Evolutionary conservation across 305 asterid genomes (phyloP), one percentile per base, ranked within the genome.

Genomic region (Fraxinus sp.): DNA sequence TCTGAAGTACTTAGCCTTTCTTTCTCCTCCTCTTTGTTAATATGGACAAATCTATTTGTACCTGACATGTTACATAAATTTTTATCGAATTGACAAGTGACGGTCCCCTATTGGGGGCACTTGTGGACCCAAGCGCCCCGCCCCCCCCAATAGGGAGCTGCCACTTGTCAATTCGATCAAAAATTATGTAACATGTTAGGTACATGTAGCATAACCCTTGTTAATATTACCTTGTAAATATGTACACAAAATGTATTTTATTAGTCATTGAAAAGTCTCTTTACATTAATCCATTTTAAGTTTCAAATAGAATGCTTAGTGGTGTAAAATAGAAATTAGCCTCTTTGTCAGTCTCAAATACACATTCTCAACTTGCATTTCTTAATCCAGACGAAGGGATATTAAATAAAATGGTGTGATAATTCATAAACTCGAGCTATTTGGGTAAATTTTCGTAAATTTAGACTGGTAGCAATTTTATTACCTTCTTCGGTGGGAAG

Each of bases 1-100:
- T 92, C 22, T 88, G 64, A 83, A 83, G 76, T 83, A 66, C 71
- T 81, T 92, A 87, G 85, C 80, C 7, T 73, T 4, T 73, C 26
- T 20, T 77, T 13, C 46, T 35, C 59, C 10, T 35, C 9, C 35
- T 28, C 9, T 55, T 55, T 71, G 80, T 26, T 82, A 80, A 71
- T 52, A 57, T 22, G 30, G 30, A 26, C 30, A 26, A 26, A 26
- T 26, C 30, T 26, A 26, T 26, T 26, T 26, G 30, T 26, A 26
- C 2, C 30, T 26, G 30, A 26, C 30, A 26, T 26, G 30, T 26
- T 26, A 26, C 30, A 26, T 26, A 26, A 26, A 0, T 26, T 26
- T 26, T 26, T 1, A 26, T 26, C 30, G 30, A 26, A 26, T 26
- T 26, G 30, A 26, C 30, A 26, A 26, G 30, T 26, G 30, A 1